Evolutionary conservation across 2,329 filamentous ascomycete species (phyloP), one percentile per base, ranked within the genome.

Genomic region (Venturiaceae sp.): DNA sequence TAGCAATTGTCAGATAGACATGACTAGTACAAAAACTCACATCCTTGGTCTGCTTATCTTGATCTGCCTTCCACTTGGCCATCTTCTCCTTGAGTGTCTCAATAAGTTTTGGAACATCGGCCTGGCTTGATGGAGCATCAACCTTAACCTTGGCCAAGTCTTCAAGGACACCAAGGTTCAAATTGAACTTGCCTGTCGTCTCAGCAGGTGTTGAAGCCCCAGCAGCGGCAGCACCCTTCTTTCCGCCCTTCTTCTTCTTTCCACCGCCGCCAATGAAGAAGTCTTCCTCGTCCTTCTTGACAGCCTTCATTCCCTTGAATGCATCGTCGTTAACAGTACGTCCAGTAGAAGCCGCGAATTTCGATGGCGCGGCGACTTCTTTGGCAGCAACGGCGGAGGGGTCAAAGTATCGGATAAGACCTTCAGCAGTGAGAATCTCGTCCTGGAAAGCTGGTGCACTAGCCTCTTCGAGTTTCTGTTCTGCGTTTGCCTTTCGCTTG

Each of bases 31-130:
- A 32, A 39, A 36, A 64, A 76, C 86, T 80, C 77, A 96, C 94
- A 77, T 90, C 87, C 72, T 94, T 83, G 21, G 94, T 99, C 81
- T 96, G 90, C 63, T 83, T 80, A 60, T 87, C 83, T 79, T 97
- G 94, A 75, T 96, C 88, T 56, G 83, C 79, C 81, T 95, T 96
- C 91, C 92, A 99, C 74, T 87, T 81, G 32, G 85, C 85, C 56
- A 97, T 81, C 83, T 97, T 97, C 69, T 84, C 88, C 76, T 92
- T 91, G 67, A 97, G 83, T 80, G 96, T 92, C 79, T 96, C 91
- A 52, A 90, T 77, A 14, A 88, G 83, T 61, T 79, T 78, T 28
- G 92, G 85, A 14, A 97, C 85, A 67, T 96, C 92, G 58, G 85
- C 81, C 68, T 90, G 84, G 74, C 84, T 88, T 81, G 92, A 90